phyloP scores from a whole-genome alignment of 495 filamentous ascomycete genomes.

The Halenospora varia region DNA sequence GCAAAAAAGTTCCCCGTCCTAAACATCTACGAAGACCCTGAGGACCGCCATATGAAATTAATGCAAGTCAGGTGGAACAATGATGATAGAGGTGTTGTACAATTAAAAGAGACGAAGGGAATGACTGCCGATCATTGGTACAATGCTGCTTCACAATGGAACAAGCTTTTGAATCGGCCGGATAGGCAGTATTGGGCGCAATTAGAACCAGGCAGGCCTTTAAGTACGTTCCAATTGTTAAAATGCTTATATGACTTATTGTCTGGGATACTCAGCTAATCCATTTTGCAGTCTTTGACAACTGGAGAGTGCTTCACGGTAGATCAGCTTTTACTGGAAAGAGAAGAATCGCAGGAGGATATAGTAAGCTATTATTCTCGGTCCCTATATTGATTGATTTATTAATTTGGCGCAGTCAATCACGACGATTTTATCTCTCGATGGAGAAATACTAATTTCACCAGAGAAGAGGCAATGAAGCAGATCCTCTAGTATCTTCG shows the following conservation, averaged over 20 bases:
- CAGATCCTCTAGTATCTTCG: constrained; percentile 27
- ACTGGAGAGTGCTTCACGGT: constrained; percentile 91
- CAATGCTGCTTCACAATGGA: constrained; percentile 62
- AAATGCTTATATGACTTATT: too few species aligned
- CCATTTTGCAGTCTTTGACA: constrained; percentile 70
- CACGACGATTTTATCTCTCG: constrained; percentile 82
- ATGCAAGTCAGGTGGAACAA: constrained; percentile 87
- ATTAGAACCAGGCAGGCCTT: constrained; percentile 68
- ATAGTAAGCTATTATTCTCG: constrained; percentile 54
- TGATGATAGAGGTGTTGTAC: constrained; percentile 68
- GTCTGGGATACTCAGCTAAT: constrained; percentile 3
- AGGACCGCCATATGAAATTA: constrained; percentile 27
- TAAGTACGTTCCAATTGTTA: too few species aligned
- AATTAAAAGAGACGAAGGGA: constrained; percentile 32
- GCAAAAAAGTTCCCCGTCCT: constrained; percentile 64
- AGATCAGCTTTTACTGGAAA: constrained; percentile 75
- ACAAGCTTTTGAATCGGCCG: constrained; percentile 50
- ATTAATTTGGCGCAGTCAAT: constrained; percentile 53
- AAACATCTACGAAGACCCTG: constrained; percentile 33
- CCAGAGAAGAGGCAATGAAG: constrained; percentile 48
- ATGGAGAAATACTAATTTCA: constrained; percentile 66
- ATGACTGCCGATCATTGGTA: constrained; percentile 59
- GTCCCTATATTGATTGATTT: constrained; percentile 13
- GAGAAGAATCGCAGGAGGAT: constrained; percentile 83
- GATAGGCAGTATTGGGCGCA: constrained; percentile 68